Conservation (phyloP, 2,329 filamentous ascomycete genomes). For the Fusarium sp. region DNA sequence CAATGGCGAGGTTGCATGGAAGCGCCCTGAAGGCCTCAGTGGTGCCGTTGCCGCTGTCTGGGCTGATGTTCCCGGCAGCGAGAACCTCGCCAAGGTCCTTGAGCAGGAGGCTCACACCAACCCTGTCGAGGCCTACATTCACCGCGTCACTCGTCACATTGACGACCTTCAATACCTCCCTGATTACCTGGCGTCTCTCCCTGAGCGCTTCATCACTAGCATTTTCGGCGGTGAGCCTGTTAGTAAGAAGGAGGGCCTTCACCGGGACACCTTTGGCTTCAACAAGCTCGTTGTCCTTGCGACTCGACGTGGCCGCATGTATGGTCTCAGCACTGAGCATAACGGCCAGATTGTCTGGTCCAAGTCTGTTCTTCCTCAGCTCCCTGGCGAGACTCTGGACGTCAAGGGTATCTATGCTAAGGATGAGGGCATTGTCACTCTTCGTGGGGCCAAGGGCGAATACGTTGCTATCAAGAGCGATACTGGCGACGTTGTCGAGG, state of each 20-base stretch:
- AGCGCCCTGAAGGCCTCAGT: conserved; percentile 84
- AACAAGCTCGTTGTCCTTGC: conserved; percentile 86
- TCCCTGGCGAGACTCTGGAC: conserved; percentile 69
- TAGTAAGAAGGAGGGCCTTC: conserved; percentile 60
- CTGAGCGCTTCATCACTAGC: conserved; percentile 74
- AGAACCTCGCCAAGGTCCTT: conserved; percentile 82
- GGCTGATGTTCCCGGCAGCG: conserved; percentile 79
- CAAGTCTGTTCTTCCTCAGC: conserved; percentile 70
- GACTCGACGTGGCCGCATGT: conserved; percentile 82
- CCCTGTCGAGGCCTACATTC: conserved; percentile 83
- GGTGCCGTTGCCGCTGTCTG: conserved; percentile 83
- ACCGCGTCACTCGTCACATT: conserved; percentile 85
- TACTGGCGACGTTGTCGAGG: conserved; percentile 64
- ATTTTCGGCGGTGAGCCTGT: conserved; percentile 68
- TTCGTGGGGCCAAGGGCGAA: conserved; percentile 72
- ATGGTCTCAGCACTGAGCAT: conserved; percentile 82
- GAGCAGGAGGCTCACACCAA: conserved; percentile 90
- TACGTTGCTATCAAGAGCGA: conserved; percentile 67
- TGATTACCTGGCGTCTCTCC: conserved; percentile 76
- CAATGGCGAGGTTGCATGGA: conserved; percentile 86
- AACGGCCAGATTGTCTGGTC: conserved; percentile 83
- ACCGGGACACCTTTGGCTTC: conserved; percentile 85
- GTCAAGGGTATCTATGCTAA: conserved; percentile 76
- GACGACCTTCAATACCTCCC: conserved; percentile 83
- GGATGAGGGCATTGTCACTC: conserved; percentile 67